Base-by-base conservation (phyloP, 164 flowering plant genomes). In the Protea cynaroides region DNA sequence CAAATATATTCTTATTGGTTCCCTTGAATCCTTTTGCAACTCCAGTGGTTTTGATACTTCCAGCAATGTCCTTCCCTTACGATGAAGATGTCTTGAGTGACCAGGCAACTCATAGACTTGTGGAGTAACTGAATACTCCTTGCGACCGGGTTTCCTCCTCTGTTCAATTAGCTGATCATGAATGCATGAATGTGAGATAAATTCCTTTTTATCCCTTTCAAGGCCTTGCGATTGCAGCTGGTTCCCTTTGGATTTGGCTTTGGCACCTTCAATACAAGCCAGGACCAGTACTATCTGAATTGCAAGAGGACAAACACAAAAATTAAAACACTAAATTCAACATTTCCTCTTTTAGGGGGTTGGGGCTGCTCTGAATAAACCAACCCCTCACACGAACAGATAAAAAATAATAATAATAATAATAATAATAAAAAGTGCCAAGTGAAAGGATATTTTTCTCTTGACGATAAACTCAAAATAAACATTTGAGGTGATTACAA, bases 121-220 rank as follows among this genome's bases (percentile, higher is more conserved):
- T 8, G 89, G 84, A n/a, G 89, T 84, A 37, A 88, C 86, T 19
- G 99, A 86, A 71, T 86, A 90, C 58, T 83, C 96, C 70, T 86
- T 78, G 38, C 72, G 86, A 66, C 97, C 97, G 52, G 97, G 96
- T 64, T 86, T 82, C 65, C 79, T 83, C 69, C 94, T 86, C 71
- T 90, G 90, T 79, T 88, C 88, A 64, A 95, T 80, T 68, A 95
- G 84, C 70, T 92, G 96, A 71, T 90, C 99, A 78, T 95, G 99
- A 57, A 95, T 95, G 69, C 99, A 95, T 61, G 99, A 89, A 82
- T 95, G 99, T 25, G 97, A 82, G 36, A 71, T 65, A 29, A 82
- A 70, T 22, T 77, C 78, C 22, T 78, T 74, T 56, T 68, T 66
- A n/a, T 63, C 80, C 70, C 66, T 67, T 68, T 72, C 85, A 15